Conservation (phyloP, 192 early-diverging fungal genomes). For the Podila horticola region DNA sequence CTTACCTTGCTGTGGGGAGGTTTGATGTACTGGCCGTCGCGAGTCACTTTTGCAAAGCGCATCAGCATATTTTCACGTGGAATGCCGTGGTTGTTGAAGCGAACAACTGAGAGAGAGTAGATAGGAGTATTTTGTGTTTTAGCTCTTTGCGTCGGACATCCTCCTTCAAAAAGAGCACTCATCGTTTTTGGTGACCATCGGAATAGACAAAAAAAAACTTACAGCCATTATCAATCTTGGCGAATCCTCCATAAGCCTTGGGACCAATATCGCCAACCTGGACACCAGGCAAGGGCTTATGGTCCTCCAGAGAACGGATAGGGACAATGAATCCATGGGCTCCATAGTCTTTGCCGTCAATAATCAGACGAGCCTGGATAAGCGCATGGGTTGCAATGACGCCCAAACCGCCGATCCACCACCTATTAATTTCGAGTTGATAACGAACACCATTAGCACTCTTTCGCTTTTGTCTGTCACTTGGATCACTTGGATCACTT, state of each 20-base stretch:
- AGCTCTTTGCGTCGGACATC: too few species aligned
- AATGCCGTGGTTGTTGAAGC: conserved; percentile 78
- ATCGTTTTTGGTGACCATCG: too few species aligned
- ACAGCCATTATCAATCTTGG: conserved; percentile 85
- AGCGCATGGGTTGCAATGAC: conserved; percentile 76
- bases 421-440: conserved; percentile 64
- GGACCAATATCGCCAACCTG: conserved; percentile 85
- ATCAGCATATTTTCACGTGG: conserved; percentile 85
- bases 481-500: too few species aligned
- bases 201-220: conserved; percentile 13
- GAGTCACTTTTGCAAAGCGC: conserved; percentile 80
- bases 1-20: conserved; percentile 68
- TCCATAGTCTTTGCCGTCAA: conserved; percentile 73
- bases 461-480: background rate
- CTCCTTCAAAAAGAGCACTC: background rate
- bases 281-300: conserved; percentile 76
- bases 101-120: conserved; percentile 45
- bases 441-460: background rate
- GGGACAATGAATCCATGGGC: conserved; percentile 84
- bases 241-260: conserved; percentile 74
- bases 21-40: conserved; percentile 70
- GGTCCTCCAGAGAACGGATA: conserved; percentile 73
- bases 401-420: conserved; percentile 87
- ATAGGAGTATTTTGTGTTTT: background rate
- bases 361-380: conserved; percentile 82